Conservation (phyloP, 257 asterid genomes). For the Coffea canephora region DNA sequence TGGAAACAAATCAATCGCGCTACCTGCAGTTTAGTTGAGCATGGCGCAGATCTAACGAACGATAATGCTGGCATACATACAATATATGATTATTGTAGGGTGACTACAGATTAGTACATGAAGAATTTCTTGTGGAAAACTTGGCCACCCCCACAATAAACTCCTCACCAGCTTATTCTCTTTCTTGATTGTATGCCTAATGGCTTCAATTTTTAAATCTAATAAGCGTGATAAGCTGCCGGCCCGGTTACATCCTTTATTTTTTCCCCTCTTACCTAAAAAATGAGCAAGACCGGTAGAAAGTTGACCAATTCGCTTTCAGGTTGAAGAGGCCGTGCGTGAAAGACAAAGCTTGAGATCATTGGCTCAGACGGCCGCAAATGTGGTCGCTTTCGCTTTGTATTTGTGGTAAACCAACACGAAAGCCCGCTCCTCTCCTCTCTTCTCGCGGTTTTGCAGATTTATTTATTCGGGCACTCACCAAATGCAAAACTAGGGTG, state of each 20-base stretch:
- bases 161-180: not conserved
- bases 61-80: not conserved
- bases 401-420: not conserved
- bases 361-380: not conserved
- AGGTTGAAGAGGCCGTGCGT: not conserved
- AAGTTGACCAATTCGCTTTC: not conserved
- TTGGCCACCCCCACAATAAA: not conserved
- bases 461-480: not conserved
- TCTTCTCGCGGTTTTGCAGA: not conserved
- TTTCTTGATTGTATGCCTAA: not conserved
- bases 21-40: not conserved
- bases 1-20: not conserved
- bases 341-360: not conserved
- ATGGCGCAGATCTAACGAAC: not conserved
- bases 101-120: not conserved
- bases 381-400: not conserved
- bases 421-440: not conserved
- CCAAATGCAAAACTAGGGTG: not conserved
- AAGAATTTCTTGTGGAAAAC: not conserved
- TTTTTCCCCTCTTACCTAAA: not conserved
- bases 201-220: constrained; percentile 2
- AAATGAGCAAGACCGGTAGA: not conserved
- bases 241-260: not conserved
- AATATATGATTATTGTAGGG: too few relatives aligned
- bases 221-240: not conserved